Evolutionary conservation across 192 early-diverging fungal species (phyloP).

Genomic region (Fimicolochytrium jonesii): DNA sequence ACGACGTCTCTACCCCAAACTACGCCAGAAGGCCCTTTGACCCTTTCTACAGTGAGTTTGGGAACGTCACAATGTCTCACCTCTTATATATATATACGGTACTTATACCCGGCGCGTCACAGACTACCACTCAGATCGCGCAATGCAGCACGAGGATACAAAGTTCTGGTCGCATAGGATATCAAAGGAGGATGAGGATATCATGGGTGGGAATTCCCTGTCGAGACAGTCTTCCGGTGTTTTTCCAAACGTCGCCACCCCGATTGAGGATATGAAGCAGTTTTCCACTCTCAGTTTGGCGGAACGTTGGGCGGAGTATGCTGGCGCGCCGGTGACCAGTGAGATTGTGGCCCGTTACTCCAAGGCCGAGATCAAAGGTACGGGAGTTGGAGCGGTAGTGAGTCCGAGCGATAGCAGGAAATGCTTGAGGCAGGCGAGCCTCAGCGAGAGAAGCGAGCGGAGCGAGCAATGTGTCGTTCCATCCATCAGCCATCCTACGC

Average conservation of each 20-base stretch:
- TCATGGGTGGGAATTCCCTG: constrained; percentile 14
- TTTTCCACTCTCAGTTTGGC: constrained; percentile 41
- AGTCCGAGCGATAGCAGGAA: no score
- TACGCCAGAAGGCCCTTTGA: constrained; percentile 14
- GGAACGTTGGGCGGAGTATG: constrained; percentile 48
- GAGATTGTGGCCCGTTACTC: constrained; percentile 46
- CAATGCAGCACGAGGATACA: constrained; percentile 30
- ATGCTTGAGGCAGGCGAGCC: no score
- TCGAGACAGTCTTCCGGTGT: constrained; percentile 3
- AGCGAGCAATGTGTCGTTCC: no score
- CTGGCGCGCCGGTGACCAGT: constrained; percentile 47
- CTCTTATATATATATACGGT: not conserved
- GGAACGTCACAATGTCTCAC: not conserved
- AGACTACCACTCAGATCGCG: constrained; percentile 27
- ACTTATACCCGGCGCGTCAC: not conserved
- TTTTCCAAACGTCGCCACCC: not conserved
- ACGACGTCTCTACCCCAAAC: no score
- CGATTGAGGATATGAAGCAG: constrained; percentile 18
- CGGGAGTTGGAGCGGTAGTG: no score
- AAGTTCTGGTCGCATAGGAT: constrained; percentile 34
- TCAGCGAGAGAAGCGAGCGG: not conserved
- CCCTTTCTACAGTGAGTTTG: constrained; percentile 26
- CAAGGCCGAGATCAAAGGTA: constrained; percentile 25
- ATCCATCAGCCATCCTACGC: no score
- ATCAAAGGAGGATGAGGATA: not conserved